Evolutionary conservation across 1,284 basidiomycete genomes (phyloP), one percentile per base, ranked within the genome.

Genomic region (Tausonia pullulans): DNA sequence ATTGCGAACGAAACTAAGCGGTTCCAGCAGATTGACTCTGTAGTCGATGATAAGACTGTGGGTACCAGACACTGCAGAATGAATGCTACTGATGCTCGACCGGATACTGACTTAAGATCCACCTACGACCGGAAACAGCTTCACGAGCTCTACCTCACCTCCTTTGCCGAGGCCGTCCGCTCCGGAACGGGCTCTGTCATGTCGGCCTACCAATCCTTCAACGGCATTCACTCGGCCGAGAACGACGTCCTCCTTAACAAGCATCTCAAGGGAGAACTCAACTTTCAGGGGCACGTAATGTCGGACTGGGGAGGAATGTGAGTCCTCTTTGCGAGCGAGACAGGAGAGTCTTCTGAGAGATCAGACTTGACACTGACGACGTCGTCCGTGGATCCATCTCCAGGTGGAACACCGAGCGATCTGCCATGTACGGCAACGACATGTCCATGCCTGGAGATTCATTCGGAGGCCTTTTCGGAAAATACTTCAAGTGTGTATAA

Each of bases 211-310:
- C 50, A 56, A 50, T 55, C 51, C 51, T 78, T 91, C 71, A 92
- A 93, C 74, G 83, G 83, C 46, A 88, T 86, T 0, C 87, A 84
- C 66, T 84, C 88, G 1, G 91, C 88, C 74, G 84, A 89, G 73
- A 90, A 88, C 71, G 80, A 84, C 71, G 81, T 84, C 69, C 80
- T 84, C 50, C 75, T 90, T 72, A 92, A 90, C 76, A 81, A 84
- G 63, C 79, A 91, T 50, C 78, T 93, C 67, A 93, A 93, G 78
- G 78, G 79, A 43, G 87, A 92, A 75, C 82, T 81, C 40, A 72
- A 74, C 56, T 81, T 81, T 72, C 76, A 79, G 60, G 81, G 81
- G 45, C 78, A 75, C 72, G 76, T 76, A 68, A 76, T 78, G 50
- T 71, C 70, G 40, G 58, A 60, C 53, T 55, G 44, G 27, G 56